phyloP scores from a whole-genome alignment of 306 rosid species.

The Argentina anserina region DNA sequence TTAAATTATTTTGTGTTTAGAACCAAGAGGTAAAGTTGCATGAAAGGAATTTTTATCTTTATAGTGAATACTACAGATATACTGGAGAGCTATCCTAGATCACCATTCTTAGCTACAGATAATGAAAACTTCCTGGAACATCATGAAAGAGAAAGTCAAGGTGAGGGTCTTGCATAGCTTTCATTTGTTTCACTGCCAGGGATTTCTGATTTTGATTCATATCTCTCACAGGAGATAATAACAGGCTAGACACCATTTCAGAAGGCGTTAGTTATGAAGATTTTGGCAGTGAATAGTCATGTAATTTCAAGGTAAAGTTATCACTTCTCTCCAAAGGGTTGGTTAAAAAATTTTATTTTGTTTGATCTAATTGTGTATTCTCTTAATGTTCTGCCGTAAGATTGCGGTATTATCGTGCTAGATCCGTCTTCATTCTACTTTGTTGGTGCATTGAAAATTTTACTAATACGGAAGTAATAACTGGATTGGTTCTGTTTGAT shows the following conservation, averaged over 20 bases:
- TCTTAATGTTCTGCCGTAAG: background rate
- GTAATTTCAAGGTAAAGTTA: slow-evolving; percentile 22
- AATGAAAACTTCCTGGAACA: slow-evolving; percentile 55
- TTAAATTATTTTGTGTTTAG: background rate
- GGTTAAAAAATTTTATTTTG: background rate
- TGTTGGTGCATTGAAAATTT: background rate
- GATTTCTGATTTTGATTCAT: slow-evolving; percentile 21
- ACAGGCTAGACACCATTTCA: slow-evolving; percentile 73
- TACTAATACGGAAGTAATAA: background rate
- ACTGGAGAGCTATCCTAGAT: slow-evolving; percentile 71
- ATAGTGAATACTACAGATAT: slow-evolving; percentile 53
- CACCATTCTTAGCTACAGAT: slow-evolving; percentile 68
- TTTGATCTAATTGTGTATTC: background rate
- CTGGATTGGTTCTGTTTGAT: background rate
- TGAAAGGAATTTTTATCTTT: slow-evolving; percentile 1
- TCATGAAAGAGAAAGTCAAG: slow-evolving; percentile 66
- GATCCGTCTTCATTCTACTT: background rate
- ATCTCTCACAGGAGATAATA: slow-evolving; percentile 45
- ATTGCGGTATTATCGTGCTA: too few relatives aligned
- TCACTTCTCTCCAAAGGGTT: background rate
- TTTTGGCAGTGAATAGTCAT: slow-evolving; percentile 72
- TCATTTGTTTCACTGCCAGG: slow-evolving; percentile 17
- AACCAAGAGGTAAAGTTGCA: background rate
- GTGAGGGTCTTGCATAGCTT: slow-evolving; percentile 30
- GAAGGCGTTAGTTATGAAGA: slow-evolving; percentile 85